These are phyloP conservation scores for Flagelloscypha sp. DNA, from an alignment of 768 basidiomycete genomes.

Conservation along the genomic window DNA sequence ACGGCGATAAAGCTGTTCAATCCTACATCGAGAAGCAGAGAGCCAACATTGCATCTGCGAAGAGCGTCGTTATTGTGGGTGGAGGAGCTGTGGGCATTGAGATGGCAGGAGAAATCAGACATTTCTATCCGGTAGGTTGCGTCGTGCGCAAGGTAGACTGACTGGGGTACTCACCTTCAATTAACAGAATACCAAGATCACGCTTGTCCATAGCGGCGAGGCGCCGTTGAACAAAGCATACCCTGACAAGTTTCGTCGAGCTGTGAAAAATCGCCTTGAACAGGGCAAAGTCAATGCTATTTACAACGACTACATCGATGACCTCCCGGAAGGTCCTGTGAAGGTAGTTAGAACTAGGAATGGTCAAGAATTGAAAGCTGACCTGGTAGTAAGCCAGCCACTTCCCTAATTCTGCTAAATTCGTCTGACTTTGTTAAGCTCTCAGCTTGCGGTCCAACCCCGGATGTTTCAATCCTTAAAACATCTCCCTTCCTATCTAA, in stretches of 20 bases:
- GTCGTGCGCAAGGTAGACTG: too few relatives aligned
- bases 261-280: conserved; percentile 23
- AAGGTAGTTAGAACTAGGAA: conserved; percentile 28
- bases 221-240: conserved; percentile 34
- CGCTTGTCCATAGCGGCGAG: conserved; percentile 31
- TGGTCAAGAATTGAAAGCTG: conserved; percentile 28
- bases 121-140: too few relatives aligned
- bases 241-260: conserved; percentile 31
- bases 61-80: conserved; percentile 23
- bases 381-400: conserved; percentile 29
- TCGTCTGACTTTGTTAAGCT: background rate
- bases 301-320: conserved; percentile 32
- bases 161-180: too few relatives aligned
- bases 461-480: conserved; percentile 27
- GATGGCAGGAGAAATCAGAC: too few relatives aligned
- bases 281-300: conserved; percentile 27
- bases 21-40: background rate
- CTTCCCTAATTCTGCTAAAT: background rate
- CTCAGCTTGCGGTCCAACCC: conserved; percentile 4
- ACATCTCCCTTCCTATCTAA: conserved; percentile 9
- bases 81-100: conserved; percentile 29
- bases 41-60: background rate
- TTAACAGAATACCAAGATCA: conserved; percentile 25
- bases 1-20: too few relatives aligned
- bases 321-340: conserved; percentile 21